A percentile compares a stretch with the other conserved stretches of the same genome.
phyloP scores from a whole-genome alignment of 192 early-diverging fungal species.

The Cetraspora pellucida region DNA sequence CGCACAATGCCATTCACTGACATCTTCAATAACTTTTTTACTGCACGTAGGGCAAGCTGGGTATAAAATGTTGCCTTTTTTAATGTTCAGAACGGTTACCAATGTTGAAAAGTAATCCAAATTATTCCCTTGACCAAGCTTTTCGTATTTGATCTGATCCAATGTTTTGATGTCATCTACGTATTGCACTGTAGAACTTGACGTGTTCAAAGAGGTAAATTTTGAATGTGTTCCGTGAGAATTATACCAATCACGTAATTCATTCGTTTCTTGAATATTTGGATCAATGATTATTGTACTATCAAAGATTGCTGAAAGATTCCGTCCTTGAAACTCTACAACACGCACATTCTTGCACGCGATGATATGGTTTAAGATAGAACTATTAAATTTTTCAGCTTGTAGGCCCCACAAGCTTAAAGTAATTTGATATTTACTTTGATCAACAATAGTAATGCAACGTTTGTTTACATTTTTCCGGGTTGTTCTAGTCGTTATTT shows the following conservation, averaged over 20 bases:
- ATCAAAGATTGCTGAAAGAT: conserved; percentile 53
- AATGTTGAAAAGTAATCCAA: conserved; percentile 71
- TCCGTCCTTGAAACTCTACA: conserved; percentile 74
- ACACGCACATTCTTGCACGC: conserved; percentile 86
- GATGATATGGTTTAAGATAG: conserved; percentile 58
- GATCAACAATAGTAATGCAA: conserved; percentile 81
- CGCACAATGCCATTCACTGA: conserved; percentile 83
- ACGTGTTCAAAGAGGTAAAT: background rate
- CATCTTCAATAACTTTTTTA: conserved; percentile 84
- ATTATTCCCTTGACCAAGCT: conserved; percentile 68
- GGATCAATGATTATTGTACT: conserved; percentile 66
- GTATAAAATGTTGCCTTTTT: conserved; percentile 71
- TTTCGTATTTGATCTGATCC: conserved; percentile 65
- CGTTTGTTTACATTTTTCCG: conserved; percentile 63
- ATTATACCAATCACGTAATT: conserved; percentile 74
- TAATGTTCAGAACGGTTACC: conserved; percentile 76
- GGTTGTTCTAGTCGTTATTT: conserved; percentile 65
- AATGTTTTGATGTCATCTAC: conserved; percentile 57
- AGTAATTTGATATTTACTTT: conserved; percentile 66
- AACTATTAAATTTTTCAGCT: conserved; percentile 66
- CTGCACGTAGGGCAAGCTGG: conserved; percentile 89
- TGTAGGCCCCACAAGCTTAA: conserved; percentile 87
- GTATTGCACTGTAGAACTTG: no score
- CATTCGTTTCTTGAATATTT: conserved; percentile 73
- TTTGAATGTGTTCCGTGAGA: background rate